Evolutionary conservation across 2,329 filamentous ascomycete species (phyloP).

Genomic region (Oidium heveae): DNA sequence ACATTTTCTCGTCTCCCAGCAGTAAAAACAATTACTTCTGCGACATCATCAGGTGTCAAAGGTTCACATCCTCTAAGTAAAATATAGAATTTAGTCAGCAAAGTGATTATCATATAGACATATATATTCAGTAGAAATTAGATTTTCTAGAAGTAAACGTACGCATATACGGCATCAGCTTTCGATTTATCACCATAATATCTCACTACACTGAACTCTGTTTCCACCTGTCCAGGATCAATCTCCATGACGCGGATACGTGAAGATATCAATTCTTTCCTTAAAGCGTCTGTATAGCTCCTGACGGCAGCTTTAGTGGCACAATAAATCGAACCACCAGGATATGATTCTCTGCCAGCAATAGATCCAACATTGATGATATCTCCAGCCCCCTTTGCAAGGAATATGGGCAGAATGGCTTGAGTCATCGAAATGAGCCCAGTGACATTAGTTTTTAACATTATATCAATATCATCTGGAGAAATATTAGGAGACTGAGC

Average conservation of each 20-base stretch:
- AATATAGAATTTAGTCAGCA: slow-evolving; percentile 3
- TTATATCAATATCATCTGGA: slow-evolving; percentile 59
- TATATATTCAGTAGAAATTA: too few species aligned
- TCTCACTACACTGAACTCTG: slow-evolving; percentile 74
- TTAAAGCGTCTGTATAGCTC: slow-evolving; percentile 57
- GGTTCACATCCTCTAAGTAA: slow-evolving; percentile 49
- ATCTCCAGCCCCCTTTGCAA: slow-evolving; percentile 51
- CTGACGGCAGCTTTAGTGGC: slow-evolving; percentile 75
- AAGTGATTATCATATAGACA: too few species aligned
- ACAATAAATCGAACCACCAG: slow-evolving; percentile 75
- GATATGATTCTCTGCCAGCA: slow-evolving; percentile 68
- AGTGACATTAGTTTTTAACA: slow-evolving; percentile 85
- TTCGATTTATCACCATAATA: slow-evolving; percentile 76
- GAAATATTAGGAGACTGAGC: slow-evolving; percentile 65
- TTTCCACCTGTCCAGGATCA: slow-evolving; percentile 83
- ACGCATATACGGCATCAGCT: slow-evolving; percentile 75
- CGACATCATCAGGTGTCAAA: slow-evolving; percentile 72
- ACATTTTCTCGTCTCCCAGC: slow-evolving; percentile 73
- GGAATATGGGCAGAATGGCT: slow-evolving; percentile 61
- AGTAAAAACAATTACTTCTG: slow-evolving; percentile 70
- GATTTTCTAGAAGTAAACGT: too few species aligned
- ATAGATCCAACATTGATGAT: slow-evolving; percentile 92
- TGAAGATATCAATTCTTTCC: slow-evolving; percentile 59
- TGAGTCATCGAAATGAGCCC: slow-evolving; percentile 95
- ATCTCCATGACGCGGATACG: slow-evolving; percentile 66